Conservation (phyloP, 805 yeast species). For the Wickerhamomyces sydowiorum region DNA sequence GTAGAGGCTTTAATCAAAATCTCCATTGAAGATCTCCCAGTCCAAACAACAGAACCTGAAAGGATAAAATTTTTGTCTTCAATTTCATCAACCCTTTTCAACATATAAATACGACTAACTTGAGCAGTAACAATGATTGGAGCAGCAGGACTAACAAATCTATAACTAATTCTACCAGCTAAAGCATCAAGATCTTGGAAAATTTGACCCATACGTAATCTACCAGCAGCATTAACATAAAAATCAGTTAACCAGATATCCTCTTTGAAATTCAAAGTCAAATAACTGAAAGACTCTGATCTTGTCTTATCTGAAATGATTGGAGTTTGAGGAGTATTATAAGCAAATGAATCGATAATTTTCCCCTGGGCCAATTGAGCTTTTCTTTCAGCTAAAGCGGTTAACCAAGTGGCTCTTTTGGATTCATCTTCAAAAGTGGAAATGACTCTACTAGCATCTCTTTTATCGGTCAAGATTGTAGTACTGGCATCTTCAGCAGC, state of each 20-base stretch:
- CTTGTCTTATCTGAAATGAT: slow-evolving; percentile 69
- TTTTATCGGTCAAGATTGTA: slow-evolving; percentile 57
- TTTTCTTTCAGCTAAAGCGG: slow-evolving; percentile 70
- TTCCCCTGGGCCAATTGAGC: slow-evolving; percentile 70
- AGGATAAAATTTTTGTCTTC: slow-evolving; percentile 68
- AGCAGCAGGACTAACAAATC: slow-evolving; percentile 91
- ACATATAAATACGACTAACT: slow-evolving; percentile 85
- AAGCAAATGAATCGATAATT: slow-evolving; percentile 62
- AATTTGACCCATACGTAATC: slow-evolving; percentile 85
- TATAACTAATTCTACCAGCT: slow-evolving; percentile 90
- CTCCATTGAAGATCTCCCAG: slow-evolving; percentile 94
- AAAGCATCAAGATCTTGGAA: slow-evolving; percentile 92
- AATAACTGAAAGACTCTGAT: slow-evolving; percentile 66
- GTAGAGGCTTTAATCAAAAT: slow-evolving; percentile 87
- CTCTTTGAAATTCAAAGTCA: slow-evolving; percentile 75
- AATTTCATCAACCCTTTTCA: slow-evolving; percentile 77
- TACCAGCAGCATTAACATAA: slow-evolving; percentile 86
- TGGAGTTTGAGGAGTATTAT: slow-evolving; percentile 66
- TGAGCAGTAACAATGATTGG: slow-evolving; percentile 96
- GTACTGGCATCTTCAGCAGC: slow-evolving; percentile 73
- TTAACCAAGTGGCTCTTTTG: slow-evolving; percentile 72
- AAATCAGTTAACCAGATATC: slow-evolving; percentile 80
- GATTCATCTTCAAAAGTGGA: slow-evolving; percentile 23
- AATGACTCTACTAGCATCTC: slow-evolving; percentile 42
- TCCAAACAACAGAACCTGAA: slow-evolving; percentile 92